Percentiles rank a stretch among this genome's conserved stretches.
phyloP scores from a whole-genome alignment of 179 eudicot species.

The Beta corolliflora region DNA sequence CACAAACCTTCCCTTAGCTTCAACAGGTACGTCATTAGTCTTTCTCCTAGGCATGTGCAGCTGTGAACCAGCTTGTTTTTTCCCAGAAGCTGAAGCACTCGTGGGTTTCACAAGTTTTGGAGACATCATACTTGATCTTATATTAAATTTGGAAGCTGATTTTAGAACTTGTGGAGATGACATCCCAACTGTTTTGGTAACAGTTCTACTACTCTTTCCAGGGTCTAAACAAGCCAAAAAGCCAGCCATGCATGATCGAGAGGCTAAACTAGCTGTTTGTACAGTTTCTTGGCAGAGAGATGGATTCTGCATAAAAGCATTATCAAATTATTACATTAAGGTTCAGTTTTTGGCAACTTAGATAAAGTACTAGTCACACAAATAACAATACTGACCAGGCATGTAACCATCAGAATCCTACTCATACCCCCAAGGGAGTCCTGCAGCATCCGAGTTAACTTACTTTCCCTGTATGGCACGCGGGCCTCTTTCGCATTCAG shows the following conservation, averaged over 20 bases:
- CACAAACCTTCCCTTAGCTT: slow-evolving; percentile 51
- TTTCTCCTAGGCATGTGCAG: slow-evolving; percentile 35
- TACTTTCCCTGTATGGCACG: slow-evolving; percentile 86
- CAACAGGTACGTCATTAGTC: slow-evolving; percentile 20
- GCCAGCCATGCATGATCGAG: slow-evolving; percentile 61
- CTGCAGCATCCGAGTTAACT: slow-evolving; percentile 73
- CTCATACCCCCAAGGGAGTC: slow-evolving; percentile 73
- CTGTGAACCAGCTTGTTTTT: slow-evolving; percentile 45
- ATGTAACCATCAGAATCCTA: slow-evolving; percentile 59
- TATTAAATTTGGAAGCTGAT: slow-evolving; percentile 29
- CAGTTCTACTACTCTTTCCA: slow-evolving; percentile 41
- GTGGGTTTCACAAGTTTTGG: slow-evolving; percentile 39
- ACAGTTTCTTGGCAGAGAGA: slow-evolving; percentile 66
- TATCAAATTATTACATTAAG: neutral
- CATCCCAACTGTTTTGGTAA: slow-evolving; percentile 31
- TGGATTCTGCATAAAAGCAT: slow-evolving; percentile 53
- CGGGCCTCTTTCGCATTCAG: slow-evolving; percentile 64
- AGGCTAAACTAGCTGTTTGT: slow-evolving; percentile 60
- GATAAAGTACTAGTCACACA: no score
- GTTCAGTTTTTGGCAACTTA: neutral
- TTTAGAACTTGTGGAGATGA: slow-evolving; percentile 48
- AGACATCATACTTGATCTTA: slow-evolving; percentile 38
- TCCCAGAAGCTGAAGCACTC: slow-evolving; percentile 41
- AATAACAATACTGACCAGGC: slow-evolving; percentile 56
- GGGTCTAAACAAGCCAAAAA: slow-evolving; percentile 45